Evolutionary conservation across 805 yeast species (phyloP), one percentile per base, ranked within the genome.

Genomic region (Clavispora phyllophila): DNA sequence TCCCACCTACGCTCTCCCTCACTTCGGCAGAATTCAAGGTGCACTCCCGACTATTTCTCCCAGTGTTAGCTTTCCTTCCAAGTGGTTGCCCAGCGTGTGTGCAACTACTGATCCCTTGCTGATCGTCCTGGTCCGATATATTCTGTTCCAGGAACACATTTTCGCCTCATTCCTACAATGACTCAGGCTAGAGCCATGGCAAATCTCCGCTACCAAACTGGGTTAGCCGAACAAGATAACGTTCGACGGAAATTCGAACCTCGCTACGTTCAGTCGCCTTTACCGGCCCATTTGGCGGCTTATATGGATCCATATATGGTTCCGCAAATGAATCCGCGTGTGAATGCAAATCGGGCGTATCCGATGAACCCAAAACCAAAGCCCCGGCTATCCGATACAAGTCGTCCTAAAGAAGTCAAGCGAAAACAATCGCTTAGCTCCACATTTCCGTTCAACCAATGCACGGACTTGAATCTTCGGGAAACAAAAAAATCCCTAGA

Each of bases 401-500:
- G n/a, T n/a, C n/a, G n/a, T n/a, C n/a, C n/a, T n/a, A n/a, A n/a
- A n/a, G n/a, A n/a, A n/a, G n/a, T n/a, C 12, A 27, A 27, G 31
- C 31, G 31, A n/a, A n/a, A n/a, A 4, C 12, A 27, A 27, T 7
- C 20, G 32, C 24, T 49, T 45, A 18, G 50, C 46, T 10, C 33
- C 5, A 5, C 20, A 3, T 29, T 29, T 10, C 33, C 33, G 3
- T 42, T 48, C 26, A 38, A 42, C 25, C 50, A 46, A 26, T 48
- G 52, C 37, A 36, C 47, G 2, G 43, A 48, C n/a, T 19, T 35
- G 3, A 10, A 29, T 2, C 48, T 48, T 9, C 29, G 36, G 2
- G 52, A 50, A 13, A 25, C 50, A 12, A 39, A 36, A 23, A 38
- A 44, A 9, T 46, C 49, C 3, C 20, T 44, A 9, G 36, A 45